Evolutionary conservation across 2,329 filamentous ascomycete species (phyloP).

Genomic region (Pseudocercospora ulei): DNA sequence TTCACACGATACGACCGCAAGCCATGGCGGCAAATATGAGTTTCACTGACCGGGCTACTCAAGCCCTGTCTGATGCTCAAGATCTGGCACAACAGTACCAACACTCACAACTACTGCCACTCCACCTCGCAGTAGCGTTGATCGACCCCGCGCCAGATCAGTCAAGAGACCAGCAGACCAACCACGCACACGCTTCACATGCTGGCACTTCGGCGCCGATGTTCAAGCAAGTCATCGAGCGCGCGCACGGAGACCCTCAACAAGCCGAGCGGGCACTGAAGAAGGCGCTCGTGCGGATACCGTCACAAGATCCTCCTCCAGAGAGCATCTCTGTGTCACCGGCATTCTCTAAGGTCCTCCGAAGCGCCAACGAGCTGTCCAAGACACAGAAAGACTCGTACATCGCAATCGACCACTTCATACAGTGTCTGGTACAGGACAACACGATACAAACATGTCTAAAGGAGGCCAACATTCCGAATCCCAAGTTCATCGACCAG

Average conservation of each 20-base stretch:
- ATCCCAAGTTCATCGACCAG: slow-evolving; percentile 77
- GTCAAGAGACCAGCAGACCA: slow-evolving; percentile 68
- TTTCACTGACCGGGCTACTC: slow-evolving; percentile 87
- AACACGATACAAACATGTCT: slow-evolving; percentile 60
- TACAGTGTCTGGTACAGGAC: slow-evolving; percentile 75
- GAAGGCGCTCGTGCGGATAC: slow-evolving; percentile 79
- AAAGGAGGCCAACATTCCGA: slow-evolving; percentile 81
- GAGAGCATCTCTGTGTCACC: slow-evolving; percentile 78
- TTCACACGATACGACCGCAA: slow-evolving; percentile 28
- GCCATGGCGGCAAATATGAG: slow-evolving; percentile 70
- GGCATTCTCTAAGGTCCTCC: slow-evolving; percentile 68
- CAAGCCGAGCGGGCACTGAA: slow-evolving; percentile 80
- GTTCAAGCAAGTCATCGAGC: slow-evolving; percentile 88
- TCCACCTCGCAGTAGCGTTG: slow-evolving; percentile 78
- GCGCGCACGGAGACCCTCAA: slow-evolving; percentile 86
- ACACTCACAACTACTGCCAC: slow-evolving; percentile 79
- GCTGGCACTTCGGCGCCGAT: slow-evolving; percentile 58
- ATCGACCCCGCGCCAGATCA: slow-evolving; percentile 62
- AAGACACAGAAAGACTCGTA: slow-evolving; percentile 97
- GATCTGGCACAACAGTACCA: slow-evolving; percentile 77
- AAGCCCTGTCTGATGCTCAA: slow-evolving; percentile 82
- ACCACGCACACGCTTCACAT: slow-evolving; percentile 53
- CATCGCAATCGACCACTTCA: slow-evolving; percentile 90
- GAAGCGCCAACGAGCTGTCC: slow-evolving; percentile 77
- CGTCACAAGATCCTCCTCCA: slow-evolving; percentile 88